phyloP scores from a whole-genome alignment of 768 basidiomycete genomes.

The Phaeolepiota aurea region DNA sequence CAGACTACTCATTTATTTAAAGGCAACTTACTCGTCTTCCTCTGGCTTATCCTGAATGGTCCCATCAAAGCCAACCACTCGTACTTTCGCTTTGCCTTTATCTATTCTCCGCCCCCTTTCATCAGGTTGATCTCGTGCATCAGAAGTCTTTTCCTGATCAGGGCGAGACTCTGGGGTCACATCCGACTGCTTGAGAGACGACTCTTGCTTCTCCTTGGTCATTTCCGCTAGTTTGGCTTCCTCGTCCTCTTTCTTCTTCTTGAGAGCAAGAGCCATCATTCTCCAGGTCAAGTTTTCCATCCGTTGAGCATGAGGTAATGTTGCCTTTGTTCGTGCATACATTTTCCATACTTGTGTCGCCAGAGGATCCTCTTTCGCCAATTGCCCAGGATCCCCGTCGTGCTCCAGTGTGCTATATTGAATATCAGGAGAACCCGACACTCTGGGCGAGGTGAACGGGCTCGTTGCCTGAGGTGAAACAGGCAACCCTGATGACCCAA shows the following conservation, averaged over 20 bases:
- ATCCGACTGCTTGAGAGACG: constrained; percentile 7
- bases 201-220: constrained; percentile 10
- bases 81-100: constrained; percentile 74
- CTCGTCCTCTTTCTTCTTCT: constrained; percentile 80
- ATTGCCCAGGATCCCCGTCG: constrained; percentile 51
- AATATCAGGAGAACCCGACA: constrained; percentile 65
- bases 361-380: constrained; percentile 81
- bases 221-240: constrained; percentile 19
- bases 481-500: constrained; percentile 26
- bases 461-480: constrained; percentile 36
- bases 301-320: constrained; percentile 82
- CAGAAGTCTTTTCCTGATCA: constrained; percentile 10
- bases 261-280: constrained; percentile 94
- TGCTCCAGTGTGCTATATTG: constrained; percentile 31
- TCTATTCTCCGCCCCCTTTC: constrained; percentile 69
- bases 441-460: constrained; percentile 55
- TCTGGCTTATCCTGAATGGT: constrained; percentile 62
- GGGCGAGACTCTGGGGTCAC: constrained; percentile 9
- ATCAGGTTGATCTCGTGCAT: constrained; percentile 21
- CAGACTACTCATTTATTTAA: constrained; percentile 3
- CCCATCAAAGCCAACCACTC: constrained; percentile 78
- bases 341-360: constrained; percentile 97
- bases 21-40: constrained; percentile 61
- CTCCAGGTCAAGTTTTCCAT: constrained; percentile 99
- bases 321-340: constrained; percentile 86